Percentiles rank a stretch among this genome's conserved stretches.
phyloP scores from a whole-genome alignment of 1,284 basidiomycete species.

The Ceratobasidium sp. region DNA sequence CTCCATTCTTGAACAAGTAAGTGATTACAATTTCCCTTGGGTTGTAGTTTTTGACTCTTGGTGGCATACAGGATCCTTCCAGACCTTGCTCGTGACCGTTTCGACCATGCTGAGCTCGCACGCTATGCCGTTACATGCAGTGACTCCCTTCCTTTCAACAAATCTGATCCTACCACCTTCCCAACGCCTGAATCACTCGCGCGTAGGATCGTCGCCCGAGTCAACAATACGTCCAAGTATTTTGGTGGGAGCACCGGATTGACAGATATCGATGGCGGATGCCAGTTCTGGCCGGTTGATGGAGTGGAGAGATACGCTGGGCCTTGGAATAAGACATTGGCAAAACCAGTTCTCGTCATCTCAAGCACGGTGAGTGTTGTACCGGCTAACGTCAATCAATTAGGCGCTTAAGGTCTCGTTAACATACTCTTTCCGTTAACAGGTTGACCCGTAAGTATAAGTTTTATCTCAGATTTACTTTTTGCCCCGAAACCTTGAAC shows the following conservation, averaged over 20 bases:
- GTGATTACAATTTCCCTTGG: not conserved
- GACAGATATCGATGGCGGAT: slow-evolving; percentile 49
- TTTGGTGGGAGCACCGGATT: slow-evolving; percentile 42
- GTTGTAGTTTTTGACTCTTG: not conserved
- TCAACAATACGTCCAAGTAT: slow-evolving; percentile 36
- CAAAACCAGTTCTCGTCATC: slow-evolving; percentile 44
- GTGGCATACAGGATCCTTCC: slow-evolving; percentile 9
- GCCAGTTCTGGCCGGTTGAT: slow-evolving; percentile 49
- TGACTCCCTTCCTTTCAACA: slow-evolving; percentile 38
- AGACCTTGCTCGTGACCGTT: slow-evolving; percentile 28
- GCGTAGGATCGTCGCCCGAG: slow-evolving; percentile 21
- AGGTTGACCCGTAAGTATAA: slow-evolving; percentile 44
- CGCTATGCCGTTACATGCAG: slow-evolving; percentile 40
- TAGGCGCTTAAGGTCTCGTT: too few species aligned
- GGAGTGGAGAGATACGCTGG: slow-evolving; percentile 49
- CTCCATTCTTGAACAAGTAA: slow-evolving; percentile 31
- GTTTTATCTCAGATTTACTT: not conserved
- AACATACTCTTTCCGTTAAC: too few species aligned
- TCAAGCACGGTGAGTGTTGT: slow-evolving; percentile 42
- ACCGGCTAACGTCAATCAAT: too few species aligned
- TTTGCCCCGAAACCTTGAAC: not conserved
- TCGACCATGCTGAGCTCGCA: slow-evolving; percentile 34
- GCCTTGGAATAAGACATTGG: slow-evolving; percentile 46
- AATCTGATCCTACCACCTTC: slow-evolving; percentile 38
- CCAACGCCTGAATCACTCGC: slow-evolving; percentile 31